Evolutionary conservation across 2,329 filamentous ascomycete genomes (phyloP).

Genomic region (Aureobasidium sp.): DNA sequence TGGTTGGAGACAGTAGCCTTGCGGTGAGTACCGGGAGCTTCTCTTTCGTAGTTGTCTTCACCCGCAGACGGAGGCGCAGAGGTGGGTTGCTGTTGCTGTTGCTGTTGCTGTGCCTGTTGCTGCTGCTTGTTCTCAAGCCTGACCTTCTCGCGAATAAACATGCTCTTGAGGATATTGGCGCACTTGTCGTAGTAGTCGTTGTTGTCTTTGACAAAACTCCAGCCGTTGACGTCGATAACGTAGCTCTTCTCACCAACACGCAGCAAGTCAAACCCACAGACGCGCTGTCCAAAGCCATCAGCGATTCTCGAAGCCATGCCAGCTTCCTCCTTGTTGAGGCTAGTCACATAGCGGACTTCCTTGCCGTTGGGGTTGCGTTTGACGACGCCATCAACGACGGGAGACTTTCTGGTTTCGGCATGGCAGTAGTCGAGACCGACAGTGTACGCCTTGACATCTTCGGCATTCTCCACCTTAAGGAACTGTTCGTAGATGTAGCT

Average conservation of each 20-base stretch:
- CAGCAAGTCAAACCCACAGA: constrained; percentile 92
- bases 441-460: constrained; percentile 98
- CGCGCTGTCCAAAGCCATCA: constrained; percentile 82
- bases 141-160: constrained; percentile 75
- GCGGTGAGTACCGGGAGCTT: constrained; percentile 17
- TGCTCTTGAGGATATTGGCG: constrained; percentile 74
- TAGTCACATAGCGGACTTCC: constrained; percentile 90
- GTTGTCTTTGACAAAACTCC: constrained; percentile 99
- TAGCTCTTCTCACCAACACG: constrained; percentile 84
- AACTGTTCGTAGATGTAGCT: constrained; percentile 98
- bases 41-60: constrained; percentile 18
- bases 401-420: constrained; percentile 93
- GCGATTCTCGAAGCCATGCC: constrained; percentile 85
- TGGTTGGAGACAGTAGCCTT: constrained; percentile 31
- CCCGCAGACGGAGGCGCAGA: constrained; percentile 19
- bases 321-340: constrained; percentile 69
- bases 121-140: constrained; percentile 38
- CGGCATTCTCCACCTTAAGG: constrained; percentile 89
- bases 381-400: constrained; percentile 92
- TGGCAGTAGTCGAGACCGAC: constrained; percentile 91
- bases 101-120: constrained; percentile 13
- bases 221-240: constrained; percentile 98
- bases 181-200: constrained; percentile 96
- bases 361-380: constrained; percentile 95
- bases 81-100: not conserved